phyloP scores from a whole-genome alignment of 192 early-diverging fungal genomes.

The Dissophora globulifera region DNA sequence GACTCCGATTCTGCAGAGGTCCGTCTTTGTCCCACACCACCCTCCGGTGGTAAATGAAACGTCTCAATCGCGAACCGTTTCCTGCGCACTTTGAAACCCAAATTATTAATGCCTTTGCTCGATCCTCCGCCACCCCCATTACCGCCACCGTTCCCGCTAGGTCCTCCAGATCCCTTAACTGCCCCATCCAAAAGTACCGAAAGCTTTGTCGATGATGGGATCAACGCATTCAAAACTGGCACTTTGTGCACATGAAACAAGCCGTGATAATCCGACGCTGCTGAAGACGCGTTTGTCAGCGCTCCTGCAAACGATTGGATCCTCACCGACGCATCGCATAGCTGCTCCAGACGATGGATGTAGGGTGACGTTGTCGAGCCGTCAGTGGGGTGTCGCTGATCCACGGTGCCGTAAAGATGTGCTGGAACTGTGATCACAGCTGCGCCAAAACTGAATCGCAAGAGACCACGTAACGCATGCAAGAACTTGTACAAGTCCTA shows the following conservation, averaged over 20 bases:
- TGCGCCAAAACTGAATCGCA: constrained; percentile 80
- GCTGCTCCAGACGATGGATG: constrained; percentile 78
- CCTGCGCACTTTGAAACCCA: constrained; percentile 89
- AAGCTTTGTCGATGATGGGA: constrained; percentile 74
- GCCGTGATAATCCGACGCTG: constrained; percentile 83
- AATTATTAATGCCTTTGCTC: constrained; percentile 65
- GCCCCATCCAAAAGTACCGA: constrained; percentile 65
- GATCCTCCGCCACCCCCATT: constrained; percentile 42
- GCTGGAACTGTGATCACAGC: constrained; percentile 86
- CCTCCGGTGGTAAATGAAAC: constrained; percentile 95
- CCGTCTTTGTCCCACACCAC: constrained; percentile 76
- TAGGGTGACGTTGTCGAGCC: constrained; percentile 48
- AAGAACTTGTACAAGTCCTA: constrained; percentile 76
- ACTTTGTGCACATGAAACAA: constrained; percentile 89
- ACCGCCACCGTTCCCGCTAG: constrained; percentile 8
- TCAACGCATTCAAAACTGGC: constrained; percentile 78
- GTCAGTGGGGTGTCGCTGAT: constrained; percentile 36
- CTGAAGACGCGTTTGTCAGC: constrained; percentile 64
- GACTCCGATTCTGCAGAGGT: constrained; percentile 42
- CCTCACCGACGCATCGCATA: constrained; percentile 87
- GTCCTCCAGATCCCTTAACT: constrained; percentile 37
- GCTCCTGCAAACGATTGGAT: constrained; percentile 94
- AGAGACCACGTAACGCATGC: constrained; percentile 76
- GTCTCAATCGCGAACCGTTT: constrained; percentile 94
- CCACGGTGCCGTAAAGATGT: constrained; percentile 70